phyloP scores from a whole-genome alignment of 2,329 filamentous ascomycete genomes.

The Cladophialophora chaetospira region DNA sequence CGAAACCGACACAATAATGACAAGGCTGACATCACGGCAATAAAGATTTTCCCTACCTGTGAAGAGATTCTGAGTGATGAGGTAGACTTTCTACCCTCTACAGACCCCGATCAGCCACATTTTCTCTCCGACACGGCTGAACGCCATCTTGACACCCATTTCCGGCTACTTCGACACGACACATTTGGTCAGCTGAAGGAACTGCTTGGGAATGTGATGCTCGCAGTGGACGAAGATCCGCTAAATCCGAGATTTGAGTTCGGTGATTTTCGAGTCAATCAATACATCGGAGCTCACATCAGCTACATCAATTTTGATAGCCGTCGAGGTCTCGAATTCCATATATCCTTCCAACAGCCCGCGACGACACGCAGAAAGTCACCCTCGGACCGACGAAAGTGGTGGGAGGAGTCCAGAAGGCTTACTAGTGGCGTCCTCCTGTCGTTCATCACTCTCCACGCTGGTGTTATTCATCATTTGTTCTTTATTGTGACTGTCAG shows the following conservation, averaged over 20 bases:
- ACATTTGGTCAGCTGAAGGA: conserved; percentile 67
- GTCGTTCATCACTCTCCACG: conserved; percentile 14
- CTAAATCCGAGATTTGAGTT: conserved; percentile 37
- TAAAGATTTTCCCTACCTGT: conserved; percentile 54
- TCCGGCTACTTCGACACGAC: conserved; percentile 70
- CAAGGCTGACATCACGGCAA: conserved; percentile 47
- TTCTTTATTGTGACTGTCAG: conserved; percentile 15
- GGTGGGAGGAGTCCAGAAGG: conserved; percentile 23
- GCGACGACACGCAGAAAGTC: neutral
- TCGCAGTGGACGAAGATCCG: conserved; percentile 4
- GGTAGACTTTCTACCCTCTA: conserved; percentile 15
- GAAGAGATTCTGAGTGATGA: conserved; percentile 48
- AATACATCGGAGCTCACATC: conserved; percentile 10
- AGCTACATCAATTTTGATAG: conserved; percentile 15
- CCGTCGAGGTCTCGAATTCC: conserved; percentile 11
- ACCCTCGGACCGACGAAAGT: conserved; percentile 3
- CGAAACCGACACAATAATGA: conserved; percentile 55
- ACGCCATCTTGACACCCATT: conserved; percentile 57
- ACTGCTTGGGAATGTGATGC: conserved; percentile 38
- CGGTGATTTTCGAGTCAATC: conserved; percentile 12
- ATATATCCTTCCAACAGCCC: conserved; percentile 18
- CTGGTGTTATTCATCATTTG: conserved; percentile 2
- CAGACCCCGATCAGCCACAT: conserved; percentile 7
- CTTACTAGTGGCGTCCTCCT: conserved; percentile 16
- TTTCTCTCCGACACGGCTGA: conserved; percentile 11